Evolutionary conservation across 768 basidiomycete genomes (phyloP).

Genomic region (Suillus luteus): DNA sequence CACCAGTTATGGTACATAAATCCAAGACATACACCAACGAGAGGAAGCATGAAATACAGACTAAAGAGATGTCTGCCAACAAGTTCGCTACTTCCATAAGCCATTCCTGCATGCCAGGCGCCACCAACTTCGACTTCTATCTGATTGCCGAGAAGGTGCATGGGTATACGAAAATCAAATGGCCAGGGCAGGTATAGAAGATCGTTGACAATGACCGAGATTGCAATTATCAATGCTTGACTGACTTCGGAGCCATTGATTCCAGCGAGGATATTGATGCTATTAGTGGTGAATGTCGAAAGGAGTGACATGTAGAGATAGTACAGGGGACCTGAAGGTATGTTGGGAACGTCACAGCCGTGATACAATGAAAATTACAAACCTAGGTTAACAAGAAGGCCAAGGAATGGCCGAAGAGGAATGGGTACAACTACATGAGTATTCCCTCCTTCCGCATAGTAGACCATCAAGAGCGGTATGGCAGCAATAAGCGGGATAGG

Average conservation of each 20-base stretch:
- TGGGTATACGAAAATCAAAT: constrained; percentile 67
- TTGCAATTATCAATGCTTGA: constrained; percentile 89
- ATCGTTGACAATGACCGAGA: constrained; percentile 91
- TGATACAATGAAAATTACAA: constrained; percentile 24
- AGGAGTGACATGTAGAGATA: constrained; percentile 96
- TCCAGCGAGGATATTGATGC: constrained; percentile 98
- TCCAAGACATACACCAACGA: constrained; percentile 86
- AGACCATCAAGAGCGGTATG: constrained; percentile 93
- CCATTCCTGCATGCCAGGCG: constrained; percentile 81
- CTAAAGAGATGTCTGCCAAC: constrained; percentile 95
- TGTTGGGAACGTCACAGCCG: constrained; percentile 10
- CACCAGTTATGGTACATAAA: constrained; percentile 97
- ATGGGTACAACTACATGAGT: constrained; percentile 93
- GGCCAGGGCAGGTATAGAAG: constrained; percentile 93
- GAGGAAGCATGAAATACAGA: constrained; percentile 94
- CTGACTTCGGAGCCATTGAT: constrained; percentile 96
- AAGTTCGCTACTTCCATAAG: constrained; percentile 81
- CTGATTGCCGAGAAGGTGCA: constrained; percentile 67
- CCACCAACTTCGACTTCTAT: constrained; percentile 76
- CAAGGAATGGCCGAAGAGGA: constrained; percentile 72
- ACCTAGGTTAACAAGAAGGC: constrained; percentile 89
- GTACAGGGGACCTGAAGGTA: constrained; percentile 78
- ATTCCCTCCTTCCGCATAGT: constrained; percentile 92
- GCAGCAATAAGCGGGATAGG: constrained; percentile 96
- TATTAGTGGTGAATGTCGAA: constrained; percentile 96